Base-by-base conservation (phyloP, 768 basidiomycete species). In the Russula compacta region DNA sequence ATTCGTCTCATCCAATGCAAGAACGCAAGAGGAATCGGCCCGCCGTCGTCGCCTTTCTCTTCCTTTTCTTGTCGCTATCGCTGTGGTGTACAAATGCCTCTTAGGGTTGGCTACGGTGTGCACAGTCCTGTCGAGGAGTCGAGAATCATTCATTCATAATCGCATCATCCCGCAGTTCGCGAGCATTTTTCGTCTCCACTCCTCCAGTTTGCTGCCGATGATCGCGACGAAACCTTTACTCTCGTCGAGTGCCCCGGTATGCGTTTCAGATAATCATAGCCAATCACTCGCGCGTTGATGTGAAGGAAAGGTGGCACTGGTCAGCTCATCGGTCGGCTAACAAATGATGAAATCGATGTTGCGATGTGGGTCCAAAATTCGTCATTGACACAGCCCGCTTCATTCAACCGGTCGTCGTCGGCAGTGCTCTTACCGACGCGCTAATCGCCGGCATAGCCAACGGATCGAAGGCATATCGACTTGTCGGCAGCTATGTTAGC, bases 121-220 rank as follows among this genome's bases (percentile, higher is more conserved):
- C 62, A 29, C 24, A 40, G 12, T 42, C 50, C 21, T 14, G 6
- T 32, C 19, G 21, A 46, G 14, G 1, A 47, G 32, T 29, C 11
- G 19, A 14, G 0, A 4, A 9, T 36, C 6, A 21, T 11, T 29
- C 5, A 21, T 32, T 24, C 19, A 35, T 14, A 12, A 7, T 9
- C 6, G 6, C 46, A 47, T 15, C 46, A 4, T 12, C 9, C 11
- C 42, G 19, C 46, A 88, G 88, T 92, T 52, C 78, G 87, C 36
- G 90, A 92, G 69, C 94, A 97, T 72, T 98, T 98, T 74, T 90
- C 89, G 15, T 89, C 90, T 1, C 95, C 95, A 0, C 78, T 99
- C 15, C 82, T 98, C 2, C 94, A 95, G 70, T 91, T 86, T 68
- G 84, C 85, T 2, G 83, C 81, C 24, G 75, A 72, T 9, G 90